Evolutionary conservation across 768 basidiomycete genomes (phyloP), one percentile per base, ranked within the genome.

Genomic region (Mrakia hoshinonis): DNA sequence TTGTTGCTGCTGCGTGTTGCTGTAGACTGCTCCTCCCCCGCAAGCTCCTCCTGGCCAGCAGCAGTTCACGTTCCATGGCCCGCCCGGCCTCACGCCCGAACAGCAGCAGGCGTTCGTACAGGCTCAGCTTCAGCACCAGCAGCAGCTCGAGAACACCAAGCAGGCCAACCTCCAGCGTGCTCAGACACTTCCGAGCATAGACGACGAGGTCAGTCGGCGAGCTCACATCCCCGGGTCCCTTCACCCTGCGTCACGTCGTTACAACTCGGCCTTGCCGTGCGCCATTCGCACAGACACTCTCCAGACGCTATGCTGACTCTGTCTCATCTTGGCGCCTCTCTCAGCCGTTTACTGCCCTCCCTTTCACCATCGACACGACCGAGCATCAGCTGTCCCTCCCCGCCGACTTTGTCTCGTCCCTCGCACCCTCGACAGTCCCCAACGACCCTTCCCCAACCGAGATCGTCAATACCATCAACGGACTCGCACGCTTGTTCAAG

Each of bases 161-260:
- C 43, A 60, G 24, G 34, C 34, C 31, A 69, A 69, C 61, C 48
- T 69, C 29, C 43, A 69, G 58, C 61, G 60, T 46, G 68, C 68
- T 0, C 55, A 55, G 29, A 55, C 48, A 18, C 31, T 69, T 26
- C 54, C 54, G 0, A 36, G 55, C 4, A n/a, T 69, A 47, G 68
- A 69, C 61, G 68, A 69, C 34, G 68, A 60, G 48, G 54, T 55
- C 31, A 58, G 39, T 49, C 43, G 43, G 15, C 43, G 36, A 3
- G 36, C 4, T 47, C 24, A 3, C 38, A 39, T 60, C 29, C 20
- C 24, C 38, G 24, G 6, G 18, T 20, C 51, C 9, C 36, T 7
- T 9, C 1, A 4, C 43, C 29, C 65, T 24, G n/a, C 39, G n/a
- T n/a, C n/a, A n/a, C n/a, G n/a, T n/a, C n/a, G n/a, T n/a, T n/a